These are phyloP conservation scores for Acrasis kona DNA, from an alignment of 78 protist species.

Conservation along the genomic window DNA sequence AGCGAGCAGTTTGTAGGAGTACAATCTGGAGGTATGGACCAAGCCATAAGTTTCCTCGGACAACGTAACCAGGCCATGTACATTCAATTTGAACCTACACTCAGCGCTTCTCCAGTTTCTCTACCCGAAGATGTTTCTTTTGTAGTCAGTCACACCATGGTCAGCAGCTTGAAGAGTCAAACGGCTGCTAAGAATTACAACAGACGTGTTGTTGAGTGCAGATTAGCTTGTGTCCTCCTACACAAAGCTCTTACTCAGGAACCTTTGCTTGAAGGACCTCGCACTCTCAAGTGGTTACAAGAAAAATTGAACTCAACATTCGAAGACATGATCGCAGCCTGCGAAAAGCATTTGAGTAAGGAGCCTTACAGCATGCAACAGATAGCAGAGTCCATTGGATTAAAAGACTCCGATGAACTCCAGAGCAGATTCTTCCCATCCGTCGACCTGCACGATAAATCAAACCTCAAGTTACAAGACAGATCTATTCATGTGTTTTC, in stretches of 20 bases:
- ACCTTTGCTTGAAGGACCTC: no score
- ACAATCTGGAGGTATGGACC: conserved; percentile 25
- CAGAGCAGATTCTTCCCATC: background rate
- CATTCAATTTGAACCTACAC: conserved; percentile 1
- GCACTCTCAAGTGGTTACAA: background rate
- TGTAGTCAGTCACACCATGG: conserved; percentile 10
- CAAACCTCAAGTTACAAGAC: background rate
- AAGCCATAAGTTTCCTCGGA: background rate
- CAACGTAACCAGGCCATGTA: no score
- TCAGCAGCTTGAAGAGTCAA: background rate
- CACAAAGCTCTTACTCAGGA: no score
- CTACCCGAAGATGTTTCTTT: background rate
- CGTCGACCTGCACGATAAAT: background rate
- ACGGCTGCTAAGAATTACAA: conserved; percentile 4
- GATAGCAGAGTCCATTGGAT: background rate
- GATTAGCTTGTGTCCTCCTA: background rate
- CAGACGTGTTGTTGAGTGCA: conserved; percentile 9
- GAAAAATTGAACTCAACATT: background rate
- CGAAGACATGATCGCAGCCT: background rate
- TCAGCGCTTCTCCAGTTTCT: background rate
- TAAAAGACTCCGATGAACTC: background rate
- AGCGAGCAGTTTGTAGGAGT: conserved; percentile 2
- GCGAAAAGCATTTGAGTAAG: background rate
- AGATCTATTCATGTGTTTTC: background rate
- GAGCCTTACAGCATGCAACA: background rate